phyloP scores from a whole-genome alignment of 148 eudicot species.

The Gaultheria prostrata region DNA sequence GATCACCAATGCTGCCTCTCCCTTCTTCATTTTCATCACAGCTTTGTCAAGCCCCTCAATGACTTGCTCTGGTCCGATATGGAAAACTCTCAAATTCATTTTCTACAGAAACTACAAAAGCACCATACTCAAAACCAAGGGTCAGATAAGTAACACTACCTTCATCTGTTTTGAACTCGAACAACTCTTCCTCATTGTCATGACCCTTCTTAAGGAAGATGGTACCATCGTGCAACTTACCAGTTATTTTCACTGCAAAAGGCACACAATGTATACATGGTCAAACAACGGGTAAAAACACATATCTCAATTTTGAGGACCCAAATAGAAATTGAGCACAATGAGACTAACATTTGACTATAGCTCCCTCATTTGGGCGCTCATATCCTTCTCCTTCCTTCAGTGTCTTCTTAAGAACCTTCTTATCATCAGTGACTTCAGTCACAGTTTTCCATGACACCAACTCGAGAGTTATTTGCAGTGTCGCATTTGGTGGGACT shows the following conservation, averaged over 20 bases:
- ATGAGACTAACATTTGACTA: constrained; percentile 66
- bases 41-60: constrained; percentile 82
- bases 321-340: not conserved
- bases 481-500: constrained; percentile 79
- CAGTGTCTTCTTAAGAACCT: constrained; percentile 77
- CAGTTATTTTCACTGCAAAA: constrained; percentile 77
- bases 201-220: constrained; percentile 73
- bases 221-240: constrained; percentile 87
- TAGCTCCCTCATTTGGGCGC: constrained; percentile 76
- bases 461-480: constrained; percentile 68
- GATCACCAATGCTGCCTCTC: constrained; percentile 63
- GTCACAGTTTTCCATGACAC: constrained; percentile 85
- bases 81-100: not conserved
- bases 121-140: not conserved
- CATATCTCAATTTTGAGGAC: not conserved
- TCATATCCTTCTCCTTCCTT: constrained; percentile 96
- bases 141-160: constrained; percentile 37
- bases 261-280: not conserved
- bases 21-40: constrained; percentile 85
- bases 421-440: constrained; percentile 77
- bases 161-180: constrained; percentile 91
- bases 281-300: not conserved
- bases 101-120: not conserved
- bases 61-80: constrained; percentile 72
- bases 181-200: constrained; percentile 55